Base-by-base conservation (phyloP, 2,329 filamentous ascomycete species). In the Fusarium anthophilum region DNA sequence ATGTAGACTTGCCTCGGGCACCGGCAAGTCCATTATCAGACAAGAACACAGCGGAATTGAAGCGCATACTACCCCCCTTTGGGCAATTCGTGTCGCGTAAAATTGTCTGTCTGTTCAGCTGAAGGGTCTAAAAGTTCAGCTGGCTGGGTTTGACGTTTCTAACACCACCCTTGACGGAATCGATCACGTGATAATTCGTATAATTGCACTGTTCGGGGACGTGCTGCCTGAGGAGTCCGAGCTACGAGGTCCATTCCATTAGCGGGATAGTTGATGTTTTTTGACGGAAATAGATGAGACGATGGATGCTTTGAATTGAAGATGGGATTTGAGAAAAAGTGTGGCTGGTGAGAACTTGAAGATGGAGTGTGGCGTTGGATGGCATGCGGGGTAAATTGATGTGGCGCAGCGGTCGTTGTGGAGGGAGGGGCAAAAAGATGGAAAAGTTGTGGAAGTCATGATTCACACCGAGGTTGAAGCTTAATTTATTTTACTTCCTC, bases 381-480 rank as follows among this genome's bases (percentile, higher is more conserved):
- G 24, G 22, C 5, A 66, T 73, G 70, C 70, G 70, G 70, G 70
- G 70, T 73, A 73, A 45, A 56, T 48, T 8, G n/a, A n/a, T 70
- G 69, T 73, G 70, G 71, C 72, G 50, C 30, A 60, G 22, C 4
- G 4, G 4, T 51, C 20, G 10, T 14, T 24, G 22, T 32, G 17
- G 48, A 51, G 68, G 62, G 72, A 73, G 72, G 72, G 72, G 72
- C 72, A 73, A 63, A 75, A 59, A 30, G 43, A 26, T 57, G 70
- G 54, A 55, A 67, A 74, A 56, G 64, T 50, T 73, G 57, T 39
- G 30, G 28, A 54, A 48, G 59, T 55, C 48, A 69, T 75, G 71
- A 74, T 72, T 74, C 71, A 74, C 58, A 74, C 71, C 62, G 58
- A 74, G 47, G 45, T 69, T 60, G 43, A 68, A 61, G 58, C 54